Conservation (phyloP, 2,329 filamentous ascomycete genomes). For the Pseudovirgaria hyperparasitica region DNA sequence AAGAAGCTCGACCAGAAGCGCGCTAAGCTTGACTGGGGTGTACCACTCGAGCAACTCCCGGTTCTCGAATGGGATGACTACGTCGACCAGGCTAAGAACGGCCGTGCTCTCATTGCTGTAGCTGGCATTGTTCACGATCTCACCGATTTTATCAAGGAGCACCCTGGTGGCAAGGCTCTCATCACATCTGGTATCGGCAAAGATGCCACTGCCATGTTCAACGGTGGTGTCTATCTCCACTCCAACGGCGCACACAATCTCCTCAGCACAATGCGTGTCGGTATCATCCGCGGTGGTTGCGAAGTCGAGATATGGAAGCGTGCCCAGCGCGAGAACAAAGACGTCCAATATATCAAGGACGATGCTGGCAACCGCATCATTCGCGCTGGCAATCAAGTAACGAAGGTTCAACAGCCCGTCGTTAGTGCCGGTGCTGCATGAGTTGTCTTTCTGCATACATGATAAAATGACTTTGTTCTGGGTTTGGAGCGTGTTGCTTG, state of each 20-base stretch:
- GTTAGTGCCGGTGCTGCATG: slow-evolving; percentile 75
- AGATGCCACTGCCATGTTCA: slow-evolving; percentile 32
- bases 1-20: slow-evolving; percentile 34
- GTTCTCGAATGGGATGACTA: slow-evolving; percentile 33
- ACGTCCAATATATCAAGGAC: slow-evolving; percentile 68
- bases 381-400: slow-evolving; percentile 74
- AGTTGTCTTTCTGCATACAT: slow-evolving; percentile 6
- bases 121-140: slow-evolving; percentile 31
- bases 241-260: slow-evolving; percentile 30
- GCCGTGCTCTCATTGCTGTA: slow-evolving; percentile 27
- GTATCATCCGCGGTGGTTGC: slow-evolving; percentile 29
- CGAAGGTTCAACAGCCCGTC: slow-evolving; percentile 67
- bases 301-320: slow-evolving; percentile 34
- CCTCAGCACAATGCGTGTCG: slow-evolving; percentile 29
- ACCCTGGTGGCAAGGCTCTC: slow-evolving; percentile 30
- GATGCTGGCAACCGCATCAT: slow-evolving; percentile 70
- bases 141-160: slow-evolving; percentile 29
- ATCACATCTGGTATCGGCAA: slow-evolving; percentile 30
- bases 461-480: not conserved
- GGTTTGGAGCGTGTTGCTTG: too few relatives aligned
- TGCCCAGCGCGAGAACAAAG: slow-evolving; percentile 44
- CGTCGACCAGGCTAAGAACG: slow-evolving; percentile 29
- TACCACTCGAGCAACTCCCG: slow-evolving; percentile 29
- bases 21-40: slow-evolving; percentile 29
- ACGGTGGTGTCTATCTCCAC: slow-evolving; percentile 30